Percentiles rank a stretch among this genome's conserved stretches.
These are phyloP conservation scores for Phytophthora boehmeriae DNA, from an alignment of 352 stramenopile species.

Conservation along the genomic window DNA sequence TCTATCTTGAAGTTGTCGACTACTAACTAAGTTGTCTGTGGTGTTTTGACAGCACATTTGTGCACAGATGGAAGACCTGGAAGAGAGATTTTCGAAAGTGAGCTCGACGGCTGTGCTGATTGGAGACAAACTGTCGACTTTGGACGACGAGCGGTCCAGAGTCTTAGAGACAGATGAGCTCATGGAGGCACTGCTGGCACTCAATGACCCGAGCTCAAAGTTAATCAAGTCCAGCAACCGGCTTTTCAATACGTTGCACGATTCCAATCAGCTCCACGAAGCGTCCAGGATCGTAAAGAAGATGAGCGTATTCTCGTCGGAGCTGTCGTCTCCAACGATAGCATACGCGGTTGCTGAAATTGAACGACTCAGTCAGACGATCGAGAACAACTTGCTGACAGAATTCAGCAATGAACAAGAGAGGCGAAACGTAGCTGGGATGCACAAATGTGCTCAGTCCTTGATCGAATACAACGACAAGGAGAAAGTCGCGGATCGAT, in stretches of 20 bases:
- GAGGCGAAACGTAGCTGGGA: conserved; percentile 45
- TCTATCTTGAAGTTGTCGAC: not conserved
- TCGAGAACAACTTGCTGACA: conserved; percentile 73
- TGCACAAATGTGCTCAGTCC: conserved; percentile 68
- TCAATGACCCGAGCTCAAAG: conserved; percentile 70
- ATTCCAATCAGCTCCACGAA: conserved; percentile 76
- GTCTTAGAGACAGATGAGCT: conserved; percentile 81
- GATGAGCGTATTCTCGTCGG: conserved; percentile 70
- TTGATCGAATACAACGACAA: conserved; percentile 86
- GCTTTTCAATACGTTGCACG: conserved; percentile 68
- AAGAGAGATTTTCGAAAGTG: conserved; percentile 88
- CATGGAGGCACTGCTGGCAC: conserved; percentile 72
- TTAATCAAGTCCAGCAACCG: conserved; percentile 60
- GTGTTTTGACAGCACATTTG: conserved; percentile 59
- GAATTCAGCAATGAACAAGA: conserved; percentile 82
- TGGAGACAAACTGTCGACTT: conserved; percentile 62
- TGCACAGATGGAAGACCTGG: conserved; percentile 79
- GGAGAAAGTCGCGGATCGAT: conserved; percentile 82
- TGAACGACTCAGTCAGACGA: conserved; percentile 73
- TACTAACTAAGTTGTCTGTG: not conserved
- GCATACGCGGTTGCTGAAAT: conserved; percentile 68
- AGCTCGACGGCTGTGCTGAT: conserved; percentile 82
- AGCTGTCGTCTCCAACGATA: conserved; percentile 69
- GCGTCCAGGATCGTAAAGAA: conserved; percentile 74
- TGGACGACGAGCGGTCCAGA: conserved; percentile 68